Evolutionary conservation across 345 rosid species (phyloP).

Genomic region (Brassica juncea): DNA sequence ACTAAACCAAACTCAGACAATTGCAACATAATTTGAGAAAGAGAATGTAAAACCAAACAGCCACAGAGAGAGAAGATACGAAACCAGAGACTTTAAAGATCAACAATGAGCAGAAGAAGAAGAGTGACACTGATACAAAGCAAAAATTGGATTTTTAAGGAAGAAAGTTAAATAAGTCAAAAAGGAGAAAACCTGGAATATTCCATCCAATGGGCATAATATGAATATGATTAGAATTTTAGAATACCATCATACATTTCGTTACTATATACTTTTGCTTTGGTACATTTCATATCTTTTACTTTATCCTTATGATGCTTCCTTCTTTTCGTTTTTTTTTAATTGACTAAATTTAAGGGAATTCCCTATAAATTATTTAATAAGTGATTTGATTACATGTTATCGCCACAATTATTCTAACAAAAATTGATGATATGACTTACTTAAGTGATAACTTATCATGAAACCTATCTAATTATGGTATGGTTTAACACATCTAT

Average conservation of each 20-base stretch:
- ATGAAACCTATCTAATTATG: too few relatives aligned
- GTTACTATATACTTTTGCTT: background rate
- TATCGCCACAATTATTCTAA: too few relatives aligned
- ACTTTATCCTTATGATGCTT: too few relatives aligned
- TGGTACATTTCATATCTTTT: too few relatives aligned
- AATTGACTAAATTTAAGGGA: too few relatives aligned
- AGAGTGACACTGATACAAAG: constrained; percentile 19
- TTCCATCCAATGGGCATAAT: background rate
- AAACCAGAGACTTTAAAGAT: constrained; percentile 13
- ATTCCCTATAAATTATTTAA: too few relatives aligned
- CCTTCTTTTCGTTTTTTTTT: too few relatives aligned
- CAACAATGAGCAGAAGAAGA: constrained; percentile 12
- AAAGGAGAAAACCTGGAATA: background rate
- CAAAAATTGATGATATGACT: too few relatives aligned
- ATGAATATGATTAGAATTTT: background rate
- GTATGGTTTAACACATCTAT: too few relatives aligned
- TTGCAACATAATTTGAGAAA: background rate
- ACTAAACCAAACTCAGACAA: background rate
- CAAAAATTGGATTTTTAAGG: background rate
- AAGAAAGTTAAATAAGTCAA: background rate
- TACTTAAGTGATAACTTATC: too few relatives aligned
- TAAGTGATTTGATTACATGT: too few relatives aligned
- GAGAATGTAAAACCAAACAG: background rate
- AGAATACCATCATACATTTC: background rate
- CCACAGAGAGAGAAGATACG: background rate